Conservation (phyloP, 2,329 filamentous ascomycete species). For the Magnaporthales sp. region DNA sequence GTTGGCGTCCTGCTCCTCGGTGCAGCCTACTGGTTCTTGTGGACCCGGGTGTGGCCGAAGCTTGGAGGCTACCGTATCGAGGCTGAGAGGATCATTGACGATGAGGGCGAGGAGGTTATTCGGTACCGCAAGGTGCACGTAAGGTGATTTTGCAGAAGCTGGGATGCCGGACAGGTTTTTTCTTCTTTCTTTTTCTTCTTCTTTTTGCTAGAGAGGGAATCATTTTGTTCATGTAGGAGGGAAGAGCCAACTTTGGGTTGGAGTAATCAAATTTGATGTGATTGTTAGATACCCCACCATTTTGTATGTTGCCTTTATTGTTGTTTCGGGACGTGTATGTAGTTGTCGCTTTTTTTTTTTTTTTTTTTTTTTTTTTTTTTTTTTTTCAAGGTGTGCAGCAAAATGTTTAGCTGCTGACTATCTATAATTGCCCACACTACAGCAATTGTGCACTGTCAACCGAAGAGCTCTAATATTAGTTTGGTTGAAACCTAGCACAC, state of each 20-base stretch:
- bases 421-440: too few species aligned
- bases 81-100: conserved; percentile 31
- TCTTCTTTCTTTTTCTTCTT: neutral
- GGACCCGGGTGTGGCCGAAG: conserved; percentile 40
- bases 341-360: neutral
- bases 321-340: neutral
- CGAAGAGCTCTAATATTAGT: too few species aligned
- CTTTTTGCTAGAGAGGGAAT: neutral
- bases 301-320: neutral
- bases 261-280: neutral
- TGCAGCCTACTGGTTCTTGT: conserved; percentile 41
- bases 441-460: too few species aligned
- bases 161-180: neutral
- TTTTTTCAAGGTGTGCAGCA: too few species aligned
- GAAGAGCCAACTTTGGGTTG: neutral
- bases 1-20: conserved; percentile 42
- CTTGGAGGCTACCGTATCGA: conserved; percentile 41
- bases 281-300: neutral
- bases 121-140: conserved; percentile 20
- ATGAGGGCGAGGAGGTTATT: conserved; percentile 29
- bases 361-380: too few species aligned
- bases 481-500: too few species aligned
- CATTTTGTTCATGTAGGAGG: neutral
- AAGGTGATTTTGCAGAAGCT: neutral
- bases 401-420: too few species aligned